Evolutionary conservation across 768 basidiomycete species (phyloP).

Genomic region (Cystobasidium ongulense): DNA sequence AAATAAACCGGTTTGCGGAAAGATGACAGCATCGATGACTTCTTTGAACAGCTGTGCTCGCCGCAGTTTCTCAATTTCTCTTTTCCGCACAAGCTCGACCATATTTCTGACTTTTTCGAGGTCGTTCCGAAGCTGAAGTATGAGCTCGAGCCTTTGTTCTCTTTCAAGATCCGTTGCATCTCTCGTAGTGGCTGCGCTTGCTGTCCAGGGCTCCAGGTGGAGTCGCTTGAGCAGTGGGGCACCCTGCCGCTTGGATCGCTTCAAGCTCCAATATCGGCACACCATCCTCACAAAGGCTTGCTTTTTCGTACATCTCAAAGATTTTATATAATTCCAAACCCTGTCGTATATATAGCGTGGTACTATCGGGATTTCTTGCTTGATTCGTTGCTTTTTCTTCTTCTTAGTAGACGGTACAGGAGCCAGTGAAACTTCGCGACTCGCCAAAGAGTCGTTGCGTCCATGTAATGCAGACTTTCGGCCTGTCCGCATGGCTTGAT

Average conservation of each 20-base stretch:
- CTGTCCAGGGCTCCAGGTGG: slow-evolving; percentile 89
- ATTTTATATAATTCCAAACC: slow-evolving; percentile 64
- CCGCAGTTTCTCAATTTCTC: slow-evolving; percentile 70
- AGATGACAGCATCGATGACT: slow-evolving; percentile 58
- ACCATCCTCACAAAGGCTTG: slow-evolving; percentile 64
- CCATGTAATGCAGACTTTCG: background rate
- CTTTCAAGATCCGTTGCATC: slow-evolving; percentile 74
- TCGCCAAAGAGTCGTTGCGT: background rate
- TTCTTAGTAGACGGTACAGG: background rate
- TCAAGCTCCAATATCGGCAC: slow-evolving; percentile 94
- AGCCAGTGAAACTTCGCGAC: background rate
- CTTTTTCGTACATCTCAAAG: slow-evolving; percentile 66
- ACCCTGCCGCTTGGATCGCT: slow-evolving; percentile 82
- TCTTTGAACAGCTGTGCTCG: slow-evolving; percentile 62
- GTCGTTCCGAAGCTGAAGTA: slow-evolving; percentile 64
- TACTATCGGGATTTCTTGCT: slow-evolving; percentile 72
- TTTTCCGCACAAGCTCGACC: slow-evolving; percentile 60
- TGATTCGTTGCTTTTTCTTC: slow-evolving; percentile 27
- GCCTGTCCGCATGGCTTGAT: background rate
- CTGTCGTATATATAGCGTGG: slow-evolving; percentile 74
- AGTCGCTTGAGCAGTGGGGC: slow-evolving; percentile 86
- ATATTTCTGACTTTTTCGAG: slow-evolving; percentile 64
- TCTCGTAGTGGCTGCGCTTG: slow-evolving; percentile 54
- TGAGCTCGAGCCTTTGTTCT: slow-evolving; percentile 61
- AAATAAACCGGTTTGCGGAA: slow-evolving; percentile 59